Conservation (phyloP, 352 stramenopile species). For the Pythium phragmiticola region DNA sequence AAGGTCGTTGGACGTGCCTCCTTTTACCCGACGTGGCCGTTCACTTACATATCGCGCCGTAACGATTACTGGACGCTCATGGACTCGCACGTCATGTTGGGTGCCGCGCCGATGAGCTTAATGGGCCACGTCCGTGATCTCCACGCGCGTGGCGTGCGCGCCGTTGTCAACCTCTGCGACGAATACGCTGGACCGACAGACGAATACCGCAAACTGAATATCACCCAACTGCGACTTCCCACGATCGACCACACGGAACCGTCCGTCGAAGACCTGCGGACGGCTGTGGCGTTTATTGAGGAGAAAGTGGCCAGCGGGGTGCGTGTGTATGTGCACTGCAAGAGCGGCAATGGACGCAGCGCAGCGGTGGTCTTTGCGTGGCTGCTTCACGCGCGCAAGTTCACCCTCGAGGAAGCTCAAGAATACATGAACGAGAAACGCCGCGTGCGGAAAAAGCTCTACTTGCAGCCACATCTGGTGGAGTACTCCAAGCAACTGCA, state of each 20-base stretch:
- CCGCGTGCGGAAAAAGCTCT: slow-evolving; percentile 88
- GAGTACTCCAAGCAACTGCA: slow-evolving; percentile 70
- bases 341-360: slow-evolving; percentile 93
- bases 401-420: slow-evolving; percentile 83
- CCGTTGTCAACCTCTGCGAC: slow-evolving; percentile 96
- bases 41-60: slow-evolving; percentile 88
- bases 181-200: slow-evolving; percentile 90
- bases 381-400: slow-evolving; percentile 73
- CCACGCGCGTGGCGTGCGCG: slow-evolving; percentile 76
- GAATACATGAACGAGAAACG: slow-evolving; percentile 87
- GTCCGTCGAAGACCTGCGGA: slow-evolving; percentile 58
- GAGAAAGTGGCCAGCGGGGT: slow-evolving; percentile 81
- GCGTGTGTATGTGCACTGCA: slow-evolving; percentile 96
- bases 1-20: slow-evolving; percentile 74
- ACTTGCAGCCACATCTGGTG: slow-evolving; percentile 85
- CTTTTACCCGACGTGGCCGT: slow-evolving; percentile 93
- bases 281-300: slow-evolving; percentile 88
- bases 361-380: slow-evolving; percentile 92
- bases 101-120: slow-evolving; percentile 90
- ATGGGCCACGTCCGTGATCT: slow-evolving; percentile 84
- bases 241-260: slow-evolving; percentile 91
- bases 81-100: slow-evolving; percentile 91
- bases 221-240: slow-evolving; percentile 87
- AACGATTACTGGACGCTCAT: slow-evolving; percentile 90
- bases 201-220: slow-evolving; percentile 87